These are phyloP conservation scores for Canariomyces notabilis DNA, from an alignment of 2,329 filamentous ascomycete species.

Conservation along the genomic window DNA sequence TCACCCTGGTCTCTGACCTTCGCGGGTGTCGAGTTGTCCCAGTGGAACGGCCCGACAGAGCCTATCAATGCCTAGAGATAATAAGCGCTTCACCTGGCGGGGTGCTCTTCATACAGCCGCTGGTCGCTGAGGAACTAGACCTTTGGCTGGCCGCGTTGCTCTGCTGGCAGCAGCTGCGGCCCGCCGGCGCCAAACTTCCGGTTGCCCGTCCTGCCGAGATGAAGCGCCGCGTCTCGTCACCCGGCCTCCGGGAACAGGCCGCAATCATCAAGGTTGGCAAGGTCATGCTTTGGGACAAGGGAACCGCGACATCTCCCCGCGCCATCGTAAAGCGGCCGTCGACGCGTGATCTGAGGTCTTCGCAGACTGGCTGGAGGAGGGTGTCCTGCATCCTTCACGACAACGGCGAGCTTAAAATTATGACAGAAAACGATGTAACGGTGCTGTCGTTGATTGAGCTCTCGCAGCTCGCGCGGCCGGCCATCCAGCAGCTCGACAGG, in stretches of 20 bases:
- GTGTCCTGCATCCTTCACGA: slow-evolving; percentile 93
- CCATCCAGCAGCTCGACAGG: slow-evolving; percentile 82
- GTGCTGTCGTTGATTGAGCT: slow-evolving; percentile 80
- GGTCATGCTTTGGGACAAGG: slow-evolving; percentile 86
- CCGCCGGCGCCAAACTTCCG: slow-evolving; percentile 50
- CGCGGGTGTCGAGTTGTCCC: slow-evolving; percentile 66
- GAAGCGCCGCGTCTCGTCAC: slow-evolving; percentile 38
- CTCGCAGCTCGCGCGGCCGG: slow-evolving; percentile 80
- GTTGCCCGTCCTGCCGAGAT: slow-evolving; percentile 40
- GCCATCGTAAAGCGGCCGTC: slow-evolving; percentile 54
- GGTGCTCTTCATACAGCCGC: slow-evolving; percentile 61
- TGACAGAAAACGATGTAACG: slow-evolving; percentile 77
- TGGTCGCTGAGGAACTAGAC: slow-evolving; percentile 62
- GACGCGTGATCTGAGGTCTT: slow-evolving; percentile 50
- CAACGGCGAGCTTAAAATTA: slow-evolving; percentile 88
- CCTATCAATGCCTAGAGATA: slow-evolving; percentile 50
- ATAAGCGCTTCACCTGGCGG: slow-evolving; percentile 49
- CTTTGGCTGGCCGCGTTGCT: slow-evolving; percentile 75
- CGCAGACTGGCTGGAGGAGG: slow-evolving; percentile 67
- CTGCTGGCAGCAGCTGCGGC: slow-evolving; percentile 73
- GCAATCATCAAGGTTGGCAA: slow-evolving; percentile 95
- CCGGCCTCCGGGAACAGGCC: slow-evolving; percentile 52
- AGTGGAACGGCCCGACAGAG: slow-evolving; percentile 42
- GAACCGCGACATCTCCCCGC: slow-evolving; percentile 48
- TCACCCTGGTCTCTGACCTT: slow-evolving; percentile 65